Percentiles rank a stretch among this genome's conserved stretches.
phyloP scores from a whole-genome alignment of 2,329 filamentous ascomycete species.

The Colletotrichum tanaceti region DNA sequence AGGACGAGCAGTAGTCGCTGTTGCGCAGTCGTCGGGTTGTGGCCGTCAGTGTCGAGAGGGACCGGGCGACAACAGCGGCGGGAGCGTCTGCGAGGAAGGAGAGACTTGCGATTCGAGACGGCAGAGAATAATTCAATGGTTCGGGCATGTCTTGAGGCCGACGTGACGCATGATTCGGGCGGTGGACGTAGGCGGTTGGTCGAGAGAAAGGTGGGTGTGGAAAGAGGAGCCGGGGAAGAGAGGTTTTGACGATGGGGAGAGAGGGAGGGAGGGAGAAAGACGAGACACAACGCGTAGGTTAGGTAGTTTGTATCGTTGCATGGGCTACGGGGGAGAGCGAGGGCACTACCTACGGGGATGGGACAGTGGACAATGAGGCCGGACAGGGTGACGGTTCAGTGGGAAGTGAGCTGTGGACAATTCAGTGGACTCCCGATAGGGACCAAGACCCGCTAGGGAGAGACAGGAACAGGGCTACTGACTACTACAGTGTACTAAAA shows the following conservation, averaged over 20 bases:
- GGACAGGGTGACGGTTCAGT: background rate
- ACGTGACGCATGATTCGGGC: conserved; percentile 26
- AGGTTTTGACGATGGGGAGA: conserved; percentile 36
- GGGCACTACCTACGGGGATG: background rate
- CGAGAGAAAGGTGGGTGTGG: background rate
- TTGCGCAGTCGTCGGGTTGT: conserved; percentile 4
- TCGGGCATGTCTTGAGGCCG: conserved; percentile 36
- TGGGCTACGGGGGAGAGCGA: conserved; percentile 16
- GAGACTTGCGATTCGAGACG: conserved; percentile 47
- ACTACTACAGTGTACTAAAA: conserved; percentile 6
- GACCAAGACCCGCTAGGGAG: conserved; percentile 8
- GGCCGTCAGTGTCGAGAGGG: background rate
- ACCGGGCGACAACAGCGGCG: conserved; percentile 10
- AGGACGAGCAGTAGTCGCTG: background rate
- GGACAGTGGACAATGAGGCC: conserved; percentile 11
- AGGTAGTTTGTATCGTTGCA: background rate
- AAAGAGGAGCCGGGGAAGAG: conserved; percentile 28
- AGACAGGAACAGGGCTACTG: conserved; percentile 28
- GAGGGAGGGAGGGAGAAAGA: background rate
- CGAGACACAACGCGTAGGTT: background rate
- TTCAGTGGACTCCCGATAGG: background rate
- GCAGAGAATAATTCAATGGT: conserved; percentile 42
- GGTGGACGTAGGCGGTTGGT: conserved; percentile 10
- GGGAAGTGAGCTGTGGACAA: background rate
- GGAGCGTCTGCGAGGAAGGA: conserved; percentile 43